A percentile compares a stretch with the other conserved stretches of the same genome.
These are phyloP conservation scores for Verticillium albo-atrum DNA, from an alignment of 2,329 filamentous ascomycete genomes.

Conservation along the genomic window DNA sequence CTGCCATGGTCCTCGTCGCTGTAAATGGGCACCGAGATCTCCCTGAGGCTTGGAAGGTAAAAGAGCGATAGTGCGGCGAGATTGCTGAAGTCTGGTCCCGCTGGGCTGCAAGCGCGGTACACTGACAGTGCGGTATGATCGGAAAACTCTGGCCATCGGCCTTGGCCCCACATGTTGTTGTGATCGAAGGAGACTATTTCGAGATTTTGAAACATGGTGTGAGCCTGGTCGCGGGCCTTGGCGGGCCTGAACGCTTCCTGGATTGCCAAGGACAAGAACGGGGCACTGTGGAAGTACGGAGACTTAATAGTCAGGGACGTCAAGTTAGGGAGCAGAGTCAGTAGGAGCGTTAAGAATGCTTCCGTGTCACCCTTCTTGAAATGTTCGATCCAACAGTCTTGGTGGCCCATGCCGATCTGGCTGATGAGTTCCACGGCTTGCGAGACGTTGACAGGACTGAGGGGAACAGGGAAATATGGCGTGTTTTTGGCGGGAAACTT, in stretches of 20 bases:
- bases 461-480: neutral
- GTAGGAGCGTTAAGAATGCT: neutral
- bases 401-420: neutral
- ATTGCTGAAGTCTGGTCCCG: neutral
- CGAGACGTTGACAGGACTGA: neutral
- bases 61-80: neutral
- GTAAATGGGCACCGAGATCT: neutral
- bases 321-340: neutral
- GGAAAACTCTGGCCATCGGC: neutral
- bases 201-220: neutral
- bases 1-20: neutral
- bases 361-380: neutral
- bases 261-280: neutral
- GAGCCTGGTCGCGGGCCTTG: neutral
- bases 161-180: neutral
- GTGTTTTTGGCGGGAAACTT: neutral
- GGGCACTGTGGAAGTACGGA: neutral
- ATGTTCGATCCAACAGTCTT: neutral
- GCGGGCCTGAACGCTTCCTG: neutral
- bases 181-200: neutral
- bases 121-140: neutral
- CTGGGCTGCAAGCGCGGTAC: neutral
- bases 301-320: neutral
- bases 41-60: neutral
- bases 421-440: neutral